Percentiles rank a stretch among this genome's conserved stretches.
Conservation (phyloP, 108 stramenopile species). For the Fragilariopsis cylindrus region DNA sequence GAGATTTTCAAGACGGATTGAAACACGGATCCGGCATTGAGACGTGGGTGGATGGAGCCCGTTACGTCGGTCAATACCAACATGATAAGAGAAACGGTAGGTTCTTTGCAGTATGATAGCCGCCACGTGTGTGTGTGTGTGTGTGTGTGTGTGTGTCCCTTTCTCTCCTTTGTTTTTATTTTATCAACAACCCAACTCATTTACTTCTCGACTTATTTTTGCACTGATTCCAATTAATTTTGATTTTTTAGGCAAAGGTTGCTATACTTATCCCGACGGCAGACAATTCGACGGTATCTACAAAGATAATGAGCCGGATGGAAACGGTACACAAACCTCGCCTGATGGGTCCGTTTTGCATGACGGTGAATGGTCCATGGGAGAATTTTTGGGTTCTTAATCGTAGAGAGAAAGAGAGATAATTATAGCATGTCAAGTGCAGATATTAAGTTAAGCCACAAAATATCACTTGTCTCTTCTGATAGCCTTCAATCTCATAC, state of each 20-base stretch:
- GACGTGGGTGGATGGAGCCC: constrained; percentile 44
- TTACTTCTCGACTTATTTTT: too few relatives aligned
- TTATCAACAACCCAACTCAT: too few relatives aligned
- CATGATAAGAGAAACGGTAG: constrained; percentile 32
- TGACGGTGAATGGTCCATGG: constrained; percentile 44
- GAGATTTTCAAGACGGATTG: constrained; percentile 35
- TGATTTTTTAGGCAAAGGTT: constrained; percentile 12
- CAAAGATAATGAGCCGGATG: constrained; percentile 48
- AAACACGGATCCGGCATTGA: constrained; percentile 46
- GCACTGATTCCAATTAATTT: not conserved
- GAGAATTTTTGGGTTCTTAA: constrained; percentile 38
- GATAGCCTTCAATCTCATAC: too few relatives aligned
- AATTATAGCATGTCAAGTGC: too few relatives aligned
- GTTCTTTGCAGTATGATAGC: not conserved
- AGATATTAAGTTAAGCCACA: too few relatives aligned
- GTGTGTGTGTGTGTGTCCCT: not conserved
- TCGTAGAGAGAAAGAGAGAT: not conserved
- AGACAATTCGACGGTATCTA: constrained; percentile 38
- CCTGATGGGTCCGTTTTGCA: constrained; percentile 38
- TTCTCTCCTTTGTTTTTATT: too few relatives aligned
- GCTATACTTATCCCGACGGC: constrained; percentile 51
- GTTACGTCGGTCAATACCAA: constrained; percentile 41
- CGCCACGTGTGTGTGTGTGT: not conserved
- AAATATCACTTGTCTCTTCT: too few relatives aligned
- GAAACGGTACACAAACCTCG: constrained; percentile 25